Percentiles rank a stretch among this genome's conserved stretches.
Conservation (phyloP, 495 filamentous ascomycete species). For the Sabuloglossum arenarium region DNA sequence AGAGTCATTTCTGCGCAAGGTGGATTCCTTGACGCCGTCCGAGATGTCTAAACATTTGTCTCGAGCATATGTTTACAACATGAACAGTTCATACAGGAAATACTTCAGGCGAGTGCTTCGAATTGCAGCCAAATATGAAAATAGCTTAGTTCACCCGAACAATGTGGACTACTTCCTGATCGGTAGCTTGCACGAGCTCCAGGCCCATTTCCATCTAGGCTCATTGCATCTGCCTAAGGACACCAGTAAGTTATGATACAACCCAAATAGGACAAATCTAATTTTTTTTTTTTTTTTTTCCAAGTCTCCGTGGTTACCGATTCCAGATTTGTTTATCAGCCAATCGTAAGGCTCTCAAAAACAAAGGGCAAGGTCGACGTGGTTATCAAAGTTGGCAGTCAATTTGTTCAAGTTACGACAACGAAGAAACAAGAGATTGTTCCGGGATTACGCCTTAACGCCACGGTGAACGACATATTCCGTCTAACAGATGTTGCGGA, state of each 20-base stretch:
- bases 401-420: constrained; percentile 48
- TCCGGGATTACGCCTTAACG: constrained; percentile 31
- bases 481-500: constrained; percentile 42
- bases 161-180: constrained; percentile 42
- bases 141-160: constrained; percentile 30
- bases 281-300: background rate
- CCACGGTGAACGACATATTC: constrained; percentile 46
- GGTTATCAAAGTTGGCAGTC: constrained; percentile 38
- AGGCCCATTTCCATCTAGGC: constrained; percentile 40
- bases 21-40: constrained; percentile 34
- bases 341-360: constrained; percentile 39
- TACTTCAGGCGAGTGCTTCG: constrained; percentile 37
- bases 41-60: constrained; percentile 33
- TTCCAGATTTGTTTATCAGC: constrained; percentile 39
- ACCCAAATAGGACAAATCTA: background rate
- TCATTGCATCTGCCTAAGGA: constrained; percentile 43
- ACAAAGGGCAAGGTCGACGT: constrained; percentile 46
- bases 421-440: constrained; percentile 42
- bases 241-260: constrained; percentile 15
- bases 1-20: constrained; percentile 33
- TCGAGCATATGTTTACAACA: constrained; percentile 43
- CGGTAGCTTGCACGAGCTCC: constrained; percentile 35
- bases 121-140: constrained; percentile 30
- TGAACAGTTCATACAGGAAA: constrained; percentile 43
- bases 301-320: constrained; percentile 37